Base-by-base conservation (phyloP, 768 basidiomycete species). In the Mycena olivaceomarginata region DNA sequence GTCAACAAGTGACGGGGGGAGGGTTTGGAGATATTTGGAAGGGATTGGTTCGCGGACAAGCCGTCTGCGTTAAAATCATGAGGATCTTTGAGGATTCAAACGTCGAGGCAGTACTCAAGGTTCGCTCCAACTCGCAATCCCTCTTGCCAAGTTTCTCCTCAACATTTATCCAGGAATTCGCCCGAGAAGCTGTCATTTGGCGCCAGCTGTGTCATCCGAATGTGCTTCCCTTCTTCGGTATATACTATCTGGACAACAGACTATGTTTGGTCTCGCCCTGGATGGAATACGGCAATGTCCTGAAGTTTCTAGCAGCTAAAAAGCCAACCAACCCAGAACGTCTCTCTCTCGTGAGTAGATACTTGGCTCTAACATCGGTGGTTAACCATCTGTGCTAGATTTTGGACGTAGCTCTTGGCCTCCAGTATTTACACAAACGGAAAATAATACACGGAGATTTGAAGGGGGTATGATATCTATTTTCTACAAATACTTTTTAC, bases 221-320 rank as follows among this genome's bases (percentile, higher is more conserved):
- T 39, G 57, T 82, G 46, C 70, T 83, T 37, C 73, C 31, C 7
- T 83, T 81, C 69, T 68, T 81, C 37, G 82, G 82, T 15, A 45
- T 81, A 22, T 75, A 81, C 51, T 67, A 77, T 60, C 72, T 79
- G 67, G 68, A 74, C 0, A 51, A 63, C 16, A 57, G 79, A 9
- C 56, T 81, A 25, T 80, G 78, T 31, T 82, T 86, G 16, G 40
- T 86, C 18, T 75, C 78, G 9, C 82, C 83, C 5, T 84, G 84
- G 83, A 85, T 85, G 84, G 72, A 79, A 43, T 76, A 84, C 16
- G 84, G 85, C 0, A 80, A 83, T 4, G 68, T 85, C 16, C 20
- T 75, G 2, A 65, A 80, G 13, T 81, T 75, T 65, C 12, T 84
- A 63, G 53, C 16, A 63, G 7, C 45, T 15, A 8, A 39, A 16